Evolutionary conservation across 2,329 filamentous ascomycete species (phyloP), one percentile per base, ranked within the genome.

Genomic region (Talaromyces albobiverticillius): DNA sequence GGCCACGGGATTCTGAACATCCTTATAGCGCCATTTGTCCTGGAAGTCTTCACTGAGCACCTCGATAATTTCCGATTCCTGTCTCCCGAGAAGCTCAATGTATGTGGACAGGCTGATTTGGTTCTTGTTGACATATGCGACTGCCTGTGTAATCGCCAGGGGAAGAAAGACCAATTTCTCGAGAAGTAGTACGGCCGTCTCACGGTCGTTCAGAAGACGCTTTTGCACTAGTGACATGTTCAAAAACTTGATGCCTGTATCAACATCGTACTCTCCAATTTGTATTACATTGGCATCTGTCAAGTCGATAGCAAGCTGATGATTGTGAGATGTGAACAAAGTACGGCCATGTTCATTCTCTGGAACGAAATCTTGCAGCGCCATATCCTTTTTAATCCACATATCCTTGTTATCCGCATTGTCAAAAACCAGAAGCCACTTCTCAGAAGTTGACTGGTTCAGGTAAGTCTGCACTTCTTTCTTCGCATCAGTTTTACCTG

Each of bases 11-110:
- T 68, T 71, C 42, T 64, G 58, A 6, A 62, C 57, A 6, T 62
- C 59, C 4, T 41, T 38, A 51, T 72, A 69, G 42, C 69, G 61
- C 18, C 56, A 55, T 16, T 58, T 31, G 55, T 73, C 69, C 29
- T 65, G 58, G 46, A 72, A 72, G 22, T 70, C 60, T 58, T 66
- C 51, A 50, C 64, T 70, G 1, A 74, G 57, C n/a, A 72, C 55
- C 8, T 68, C 60, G n/a, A 69, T 56, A 3, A 62, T 49, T 7
- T 66, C 60, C 16, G 61, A 51, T 32, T 65, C 64, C 31, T 60
- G 52, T 8, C 61, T 47, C 13, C 58, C 42, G 3, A 70, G 60
- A 14, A 64, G 57, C 9, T 22, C 4, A 4, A 62, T 5, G 52
- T 64, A 63, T 6, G 40, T 53, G 13, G 43, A 16, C 2, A 61